Evolutionary conservation across 371 early-diverging fungal genomes (phyloP).

Genomic region (Umbelopsis sp.): DNA sequence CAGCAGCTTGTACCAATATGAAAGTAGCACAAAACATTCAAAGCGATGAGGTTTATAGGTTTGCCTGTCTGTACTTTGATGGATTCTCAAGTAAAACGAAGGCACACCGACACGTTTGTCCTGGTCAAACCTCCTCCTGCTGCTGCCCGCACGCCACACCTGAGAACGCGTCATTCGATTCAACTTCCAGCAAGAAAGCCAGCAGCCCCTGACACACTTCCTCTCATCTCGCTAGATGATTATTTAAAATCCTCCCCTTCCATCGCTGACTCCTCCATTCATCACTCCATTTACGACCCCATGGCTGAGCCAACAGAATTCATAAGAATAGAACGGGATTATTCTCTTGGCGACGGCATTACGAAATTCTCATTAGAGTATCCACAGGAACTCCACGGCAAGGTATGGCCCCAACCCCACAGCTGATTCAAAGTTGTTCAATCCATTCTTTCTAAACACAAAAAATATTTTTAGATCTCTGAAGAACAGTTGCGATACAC

Average conservation of each 20-base stretch:
- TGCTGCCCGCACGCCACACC: constrained; percentile 7
- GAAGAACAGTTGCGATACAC: constrained; percentile 39
- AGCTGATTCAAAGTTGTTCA: neutral
- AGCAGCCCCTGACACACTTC: constrained; percentile 17
- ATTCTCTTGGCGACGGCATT: constrained; percentile 51
- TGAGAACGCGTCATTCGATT: constrained; percentile 14
- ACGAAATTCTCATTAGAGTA: constrained; percentile 47
- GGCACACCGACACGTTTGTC: constrained; percentile 12
- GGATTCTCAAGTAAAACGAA: constrained; percentile 11
- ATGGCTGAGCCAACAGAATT: constrained; percentile 23
- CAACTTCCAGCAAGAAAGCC: constrained; percentile 17
- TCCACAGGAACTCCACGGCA: constrained; percentile 40
- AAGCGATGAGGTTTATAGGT: neutral
- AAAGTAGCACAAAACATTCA: constrained; percentile 4
- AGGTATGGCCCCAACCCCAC: constrained; percentile 30
- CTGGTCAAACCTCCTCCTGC: neutral
- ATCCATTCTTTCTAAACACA: neutral
- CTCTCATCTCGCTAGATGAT: constrained; percentile 16
- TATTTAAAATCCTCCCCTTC: constrained; percentile 10
- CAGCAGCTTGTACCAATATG: neutral
- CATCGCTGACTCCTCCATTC: constrained; percentile 9
- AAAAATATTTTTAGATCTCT: constrained; percentile 29
- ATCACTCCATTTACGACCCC: neutral
- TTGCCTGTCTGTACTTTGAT: neutral
- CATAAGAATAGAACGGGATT: constrained; percentile 53